Conservation (phyloP, 352 stramenopile genomes). For the Pythium folliculosum region DNA sequence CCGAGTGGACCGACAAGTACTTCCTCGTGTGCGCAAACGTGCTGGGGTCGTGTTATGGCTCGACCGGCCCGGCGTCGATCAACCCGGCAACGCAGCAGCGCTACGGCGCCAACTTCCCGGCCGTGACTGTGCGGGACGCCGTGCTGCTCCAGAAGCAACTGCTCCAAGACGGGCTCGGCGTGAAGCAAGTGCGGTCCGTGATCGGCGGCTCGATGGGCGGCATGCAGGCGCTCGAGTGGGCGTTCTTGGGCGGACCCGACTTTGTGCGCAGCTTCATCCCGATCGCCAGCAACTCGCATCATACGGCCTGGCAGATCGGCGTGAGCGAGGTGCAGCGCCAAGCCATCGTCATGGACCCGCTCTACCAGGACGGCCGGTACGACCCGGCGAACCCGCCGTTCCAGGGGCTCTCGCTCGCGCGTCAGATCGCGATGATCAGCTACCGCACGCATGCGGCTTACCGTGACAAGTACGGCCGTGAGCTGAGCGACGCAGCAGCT, state of each 20-base stretch:
- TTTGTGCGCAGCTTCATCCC: slow-evolving; percentile 91
- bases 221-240: slow-evolving; percentile 98
- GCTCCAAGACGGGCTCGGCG: slow-evolving; percentile 86
- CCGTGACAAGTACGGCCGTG: slow-evolving; percentile 91
- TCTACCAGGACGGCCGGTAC: slow-evolving; percentile 88
- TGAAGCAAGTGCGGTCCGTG: slow-evolving; percentile 85
- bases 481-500: slow-evolving; percentile 23
- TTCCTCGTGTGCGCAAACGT: slow-evolving; percentile 97
- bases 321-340: slow-evolving; percentile 95
- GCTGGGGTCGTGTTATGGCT: slow-evolving; percentile 95
- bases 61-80: slow-evolving; percentile 81
- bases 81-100: slow-evolving; percentile 62
- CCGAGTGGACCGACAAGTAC: slow-evolving; percentile 96
- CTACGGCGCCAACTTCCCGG: slow-evolving; percentile 91
- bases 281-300: slow-evolving; percentile 93
- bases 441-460: slow-evolving; percentile 95
- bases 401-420: slow-evolving; percentile 88
- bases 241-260: slow-evolving; percentile 70
- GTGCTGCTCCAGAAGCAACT: slow-evolving; percentile 90
- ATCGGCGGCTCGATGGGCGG: slow-evolving; percentile 96
- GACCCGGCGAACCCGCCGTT: slow-evolving; percentile 60
- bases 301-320: slow-evolving; percentile 97
- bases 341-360: slow-evolving; percentile 95
- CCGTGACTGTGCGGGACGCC: slow-evolving; percentile 93
- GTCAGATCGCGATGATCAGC: slow-evolving; percentile 96